A percentile compares a stretch with the other conserved stretches of the same genome.
phyloP scores from a whole-genome alignment of 2,329 filamentous ascomycete genomes.

The Colletotrichum lentis region DNA sequence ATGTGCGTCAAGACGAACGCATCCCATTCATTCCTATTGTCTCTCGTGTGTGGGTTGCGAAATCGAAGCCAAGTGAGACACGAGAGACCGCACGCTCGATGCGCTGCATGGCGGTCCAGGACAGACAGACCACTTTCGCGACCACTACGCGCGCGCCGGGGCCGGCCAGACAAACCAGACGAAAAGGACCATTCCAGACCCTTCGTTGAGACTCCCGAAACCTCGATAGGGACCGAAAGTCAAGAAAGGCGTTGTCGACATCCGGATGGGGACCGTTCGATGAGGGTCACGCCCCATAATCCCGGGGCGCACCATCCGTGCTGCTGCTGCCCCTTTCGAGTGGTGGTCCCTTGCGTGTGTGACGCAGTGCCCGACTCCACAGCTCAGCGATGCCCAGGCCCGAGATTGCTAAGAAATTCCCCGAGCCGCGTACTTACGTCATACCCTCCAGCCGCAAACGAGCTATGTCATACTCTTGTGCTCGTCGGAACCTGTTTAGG shows the following conservation, averaged over 20 bases:
- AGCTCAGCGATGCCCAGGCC: slow-evolving; percentile 1
- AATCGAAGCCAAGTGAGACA: background rate
- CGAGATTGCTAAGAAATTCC: slow-evolving; percentile 8
- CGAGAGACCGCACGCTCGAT: background rate
- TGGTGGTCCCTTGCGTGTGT: slow-evolving; percentile 3
- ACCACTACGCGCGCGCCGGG: background rate
- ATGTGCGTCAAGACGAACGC: slow-evolving; percentile 3
- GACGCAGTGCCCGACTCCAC: slow-evolving; percentile 34
- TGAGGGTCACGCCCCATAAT: slow-evolving; percentile 1
- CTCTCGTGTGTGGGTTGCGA: background rate
- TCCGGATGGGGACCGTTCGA: background rate
- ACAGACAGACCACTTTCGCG: background rate
- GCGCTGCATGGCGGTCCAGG: background rate
- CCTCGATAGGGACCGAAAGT: background rate
- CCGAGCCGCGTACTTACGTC: slow-evolving; percentile 37
- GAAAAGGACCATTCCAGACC: slow-evolving; percentile 25
- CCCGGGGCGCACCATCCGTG: slow-evolving; percentile 26
- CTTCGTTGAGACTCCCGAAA: slow-evolving; percentile 19
- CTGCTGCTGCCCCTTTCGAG: background rate
- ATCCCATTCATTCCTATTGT: background rate
- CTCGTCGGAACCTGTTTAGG: slow-evolving; percentile 29
- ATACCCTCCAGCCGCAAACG: slow-evolving; percentile 11
- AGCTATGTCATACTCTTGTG: slow-evolving; percentile 27
- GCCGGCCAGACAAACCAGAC: background rate
- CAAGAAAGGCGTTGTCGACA: background rate